These are phyloP conservation scores for Tanacetum coccineum DNA, from an alignment of 129 eudicot genomes.

Conservation along the genomic window DNA sequence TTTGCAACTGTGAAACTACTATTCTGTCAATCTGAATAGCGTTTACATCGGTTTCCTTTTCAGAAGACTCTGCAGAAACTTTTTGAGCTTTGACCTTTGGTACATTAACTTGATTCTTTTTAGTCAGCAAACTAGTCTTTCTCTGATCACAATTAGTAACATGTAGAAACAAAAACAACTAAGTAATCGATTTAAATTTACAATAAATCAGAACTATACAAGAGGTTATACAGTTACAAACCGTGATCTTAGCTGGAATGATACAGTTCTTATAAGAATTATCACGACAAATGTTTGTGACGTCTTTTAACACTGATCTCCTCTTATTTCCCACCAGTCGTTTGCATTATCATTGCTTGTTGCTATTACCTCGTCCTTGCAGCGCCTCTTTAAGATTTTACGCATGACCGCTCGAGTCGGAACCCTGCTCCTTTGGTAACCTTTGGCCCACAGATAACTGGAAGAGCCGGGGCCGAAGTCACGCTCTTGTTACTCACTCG, in stretches of 20 bases:
- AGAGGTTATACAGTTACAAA: conserved; percentile 25
- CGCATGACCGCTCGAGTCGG: conserved; percentile 25
- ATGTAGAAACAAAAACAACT: conserved; percentile 18
- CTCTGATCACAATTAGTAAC: conserved; percentile 20
- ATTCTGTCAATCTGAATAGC: conserved; percentile 14
- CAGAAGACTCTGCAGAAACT: conserved; percentile 24
- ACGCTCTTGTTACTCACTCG: conserved; percentile 68
- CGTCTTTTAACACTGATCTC: conserved; percentile 54
- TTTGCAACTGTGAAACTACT: conserved; percentile 24
- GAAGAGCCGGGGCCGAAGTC: conserved; percentile 51
- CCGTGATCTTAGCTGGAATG: conserved; percentile 44
- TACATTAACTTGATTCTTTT: conserved; percentile 18
- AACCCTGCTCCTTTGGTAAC: conserved; percentile 37
- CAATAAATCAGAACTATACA: background rate
- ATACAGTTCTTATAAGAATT: conserved; percentile 43
- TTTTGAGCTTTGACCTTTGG: conserved; percentile 26
- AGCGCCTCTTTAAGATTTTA: conserved; percentile 45
- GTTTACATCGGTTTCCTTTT: conserved; percentile 10
- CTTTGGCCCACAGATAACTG: conserved; percentile 30
- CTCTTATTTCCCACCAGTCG: conserved; percentile 30
- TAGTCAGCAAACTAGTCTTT: too few relatives aligned
- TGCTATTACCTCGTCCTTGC: conserved; percentile 44
- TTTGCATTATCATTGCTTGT: conserved; percentile 10
- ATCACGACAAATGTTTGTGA: conserved; percentile 47
- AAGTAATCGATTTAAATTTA: background rate